Evolutionary conservation across 495 filamentous ascomycete species (phyloP).

Genomic region (Penicillium mononematosum): DNA sequence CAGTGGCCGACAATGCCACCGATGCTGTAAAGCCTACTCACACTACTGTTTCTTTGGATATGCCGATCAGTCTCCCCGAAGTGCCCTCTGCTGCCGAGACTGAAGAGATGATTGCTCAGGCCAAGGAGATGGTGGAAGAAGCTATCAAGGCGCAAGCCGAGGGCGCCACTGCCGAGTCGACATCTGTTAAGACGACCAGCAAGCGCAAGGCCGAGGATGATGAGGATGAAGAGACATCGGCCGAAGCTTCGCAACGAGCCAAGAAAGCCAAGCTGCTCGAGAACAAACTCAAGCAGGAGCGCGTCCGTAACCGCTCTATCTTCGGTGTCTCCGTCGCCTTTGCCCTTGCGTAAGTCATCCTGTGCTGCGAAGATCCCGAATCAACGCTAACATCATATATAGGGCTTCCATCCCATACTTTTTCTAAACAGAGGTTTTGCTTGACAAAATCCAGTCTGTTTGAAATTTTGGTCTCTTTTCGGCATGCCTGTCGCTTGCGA

Average conservation of each 20-base stretch:
- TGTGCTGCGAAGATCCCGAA: not conserved
- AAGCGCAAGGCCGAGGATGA: constrained; percentile 86
- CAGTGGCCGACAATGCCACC: constrained; percentile 38
- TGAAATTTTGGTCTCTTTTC: not conserved
- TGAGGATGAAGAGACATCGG: constrained; percentile 54
- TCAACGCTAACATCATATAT: constrained; percentile 22
- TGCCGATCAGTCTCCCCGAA: constrained; percentile 65
- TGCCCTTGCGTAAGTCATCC: constrained; percentile 75
- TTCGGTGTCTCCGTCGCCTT: constrained; percentile 81
- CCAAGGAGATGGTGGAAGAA: constrained; percentile 85
- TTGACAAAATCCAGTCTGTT: not conserved
- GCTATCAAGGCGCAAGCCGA: constrained; percentile 58
- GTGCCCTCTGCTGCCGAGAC: constrained; percentile 72
- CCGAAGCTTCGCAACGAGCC: constrained; percentile 45
- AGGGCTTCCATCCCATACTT: constrained; percentile 51
- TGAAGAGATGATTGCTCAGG: constrained; percentile 76
- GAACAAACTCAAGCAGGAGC: constrained; percentile 76
- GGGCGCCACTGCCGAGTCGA: constrained; percentile 32
- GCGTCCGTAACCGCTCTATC: constrained; percentile 76
- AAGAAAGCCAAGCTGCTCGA: constrained; percentile 77
- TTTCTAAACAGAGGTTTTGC: constrained; percentile 31
- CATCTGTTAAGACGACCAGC: constrained; percentile 47
- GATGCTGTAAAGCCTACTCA: constrained; percentile 64
- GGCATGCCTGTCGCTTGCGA: constrained; percentile 10
- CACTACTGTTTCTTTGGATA: constrained; percentile 77